These are phyloP conservation scores for Coprinopsis marcescibilis DNA, from an alignment of 768 basidiomycete species.

Conservation along the genomic window DNA sequence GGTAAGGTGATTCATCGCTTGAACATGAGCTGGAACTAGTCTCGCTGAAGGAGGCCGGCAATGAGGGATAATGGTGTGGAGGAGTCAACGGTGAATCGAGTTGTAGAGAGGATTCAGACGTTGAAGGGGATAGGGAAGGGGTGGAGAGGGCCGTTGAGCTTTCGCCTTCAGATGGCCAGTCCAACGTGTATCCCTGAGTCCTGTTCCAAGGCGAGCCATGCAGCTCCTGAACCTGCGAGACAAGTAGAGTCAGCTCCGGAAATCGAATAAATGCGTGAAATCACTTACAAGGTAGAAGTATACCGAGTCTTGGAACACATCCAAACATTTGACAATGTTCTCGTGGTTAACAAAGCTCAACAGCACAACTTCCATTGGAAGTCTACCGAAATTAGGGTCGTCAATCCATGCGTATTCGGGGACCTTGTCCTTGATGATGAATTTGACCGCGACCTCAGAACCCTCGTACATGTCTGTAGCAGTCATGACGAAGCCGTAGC, in stretches of 20 bases:
- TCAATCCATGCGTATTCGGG: conserved; percentile 56
- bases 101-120: conserved; percentile 25
- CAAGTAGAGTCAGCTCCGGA: conserved; percentile 4
- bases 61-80: conserved; percentile 12
- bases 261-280: conserved; percentile 1
- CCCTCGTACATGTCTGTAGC: conserved; percentile 56
- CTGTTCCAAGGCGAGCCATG: conserved; percentile 88
- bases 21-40: not conserved
- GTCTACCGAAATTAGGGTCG: conserved; percentile 50
- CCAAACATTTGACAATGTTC: conserved; percentile 78
- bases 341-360: conserved; percentile 70
- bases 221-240: conserved; percentile 75
- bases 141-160: conserved; percentile 31
- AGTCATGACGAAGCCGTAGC: conserved; percentile 94
- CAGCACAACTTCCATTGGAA: conserved; percentile 81
- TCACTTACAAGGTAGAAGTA: conserved; percentile 82
- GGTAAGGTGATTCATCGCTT: not conserved
- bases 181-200: conserved; percentile 25
- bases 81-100: conserved; percentile 25
- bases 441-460: conserved; percentile 87
- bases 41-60: conserved; percentile 3
- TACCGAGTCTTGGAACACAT: conserved; percentile 74
- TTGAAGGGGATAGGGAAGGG: conserved; percentile 50
- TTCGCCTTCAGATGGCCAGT: conserved; percentile 13
- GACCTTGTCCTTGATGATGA: conserved; percentile 80